Base-by-base conservation (phyloP, 352 stramenopile genomes). In the Phytophthora sojae region DNA sequence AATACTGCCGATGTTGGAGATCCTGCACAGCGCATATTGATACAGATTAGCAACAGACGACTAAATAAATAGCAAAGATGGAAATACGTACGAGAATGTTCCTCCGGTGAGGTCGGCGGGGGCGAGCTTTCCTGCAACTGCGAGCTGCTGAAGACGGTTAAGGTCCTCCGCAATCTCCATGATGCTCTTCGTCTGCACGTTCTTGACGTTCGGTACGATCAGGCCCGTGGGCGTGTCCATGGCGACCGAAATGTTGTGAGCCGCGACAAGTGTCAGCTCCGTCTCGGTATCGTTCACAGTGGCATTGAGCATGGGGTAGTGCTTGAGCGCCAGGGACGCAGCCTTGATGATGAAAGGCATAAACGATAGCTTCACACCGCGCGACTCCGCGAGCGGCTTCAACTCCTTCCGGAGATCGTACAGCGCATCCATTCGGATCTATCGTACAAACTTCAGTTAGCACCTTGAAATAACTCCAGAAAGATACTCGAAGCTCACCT, bases 281-380 rank as follows among this genome's bases (percentile, higher is more conserved):
- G 86, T 94, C 53, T 93, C 79, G 42, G 96, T 91, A 14, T 88
- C 79, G 56, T 89, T 96, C 19, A 98, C 90, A 14, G 87, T 94
- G 39, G 94, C 88, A 69, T 99, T 99, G 29, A 99, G 72, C 9
- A 88, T 81, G 14, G 98, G 98, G 76, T 95, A 99, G 55, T 98
- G 81, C 56, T 88, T 93, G 21, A 99, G 84, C 39, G 97, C 97
- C 32, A 99, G 78, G 50, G 90, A 98, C 37, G 90, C 81, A 14
- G 97, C 97, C 77, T 97, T 99, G 78, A 99, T 95, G 53, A 99
- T 89, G 71, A 99, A 97, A 39, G 97, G 97, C 83, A 99, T 92
- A 77, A 98, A 99, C 54, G 89, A 98, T 23, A 99, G 84, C 69
- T 98, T 99, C 47, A 95, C 69, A 12, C 86, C 86, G 21, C 91